Evolutionary conservation across 2,329 filamentous ascomycete genomes (phyloP).

Genomic region (Annulohypoxylon truncatum): DNA sequence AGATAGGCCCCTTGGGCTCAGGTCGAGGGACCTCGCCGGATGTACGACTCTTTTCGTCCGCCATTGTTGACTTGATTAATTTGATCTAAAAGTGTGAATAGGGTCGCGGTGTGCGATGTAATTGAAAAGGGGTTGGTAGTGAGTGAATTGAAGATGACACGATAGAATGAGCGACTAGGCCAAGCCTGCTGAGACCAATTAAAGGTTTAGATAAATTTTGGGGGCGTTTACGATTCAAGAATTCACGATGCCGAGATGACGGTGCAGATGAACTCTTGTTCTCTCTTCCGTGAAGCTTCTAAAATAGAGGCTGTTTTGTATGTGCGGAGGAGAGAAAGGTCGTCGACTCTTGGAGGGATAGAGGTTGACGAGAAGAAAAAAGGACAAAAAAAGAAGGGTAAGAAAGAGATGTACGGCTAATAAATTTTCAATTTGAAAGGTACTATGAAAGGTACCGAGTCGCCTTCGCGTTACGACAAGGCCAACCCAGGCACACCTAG

Average conservation of each 20-base stretch:
- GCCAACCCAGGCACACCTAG: conserved; percentile 22
- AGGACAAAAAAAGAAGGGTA: conserved; percentile 24
- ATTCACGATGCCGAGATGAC: conserved; percentile 10
- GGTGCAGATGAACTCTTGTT: conserved; percentile 26
- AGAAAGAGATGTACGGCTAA: conserved; percentile 35
- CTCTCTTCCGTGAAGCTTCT: conserved; percentile 34
- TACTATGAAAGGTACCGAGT: conserved; percentile 16
- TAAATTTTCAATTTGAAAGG: conserved; percentile 38
- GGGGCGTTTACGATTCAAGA: conserved; percentile 20
- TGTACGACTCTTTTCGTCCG: conserved; percentile 83
- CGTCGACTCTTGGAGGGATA: conserved; percentile 33
- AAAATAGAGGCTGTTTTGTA: conserved; percentile 23
- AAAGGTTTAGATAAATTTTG: conserved; percentile 31
- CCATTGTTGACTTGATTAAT: conserved; percentile 62
- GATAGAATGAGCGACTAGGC: conserved; percentile 44
- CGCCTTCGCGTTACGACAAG: conserved; percentile 28
- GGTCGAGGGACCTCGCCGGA: conserved; percentile 79
- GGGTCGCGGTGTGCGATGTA: conserved; percentile 22
- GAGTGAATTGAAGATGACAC: conserved; percentile 31
- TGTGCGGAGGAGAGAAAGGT: conserved; percentile 25
- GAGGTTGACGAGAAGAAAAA: conserved; percentile 34
- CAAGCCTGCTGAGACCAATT: conserved; percentile 47
- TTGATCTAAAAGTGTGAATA: conserved; percentile 22
- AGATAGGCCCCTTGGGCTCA: conserved; percentile 68
- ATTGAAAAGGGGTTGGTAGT: conserved; percentile 28